Evolutionary conservation across 441 rosid species (phyloP), one percentile per base, ranked within the genome.

Genomic region (Populus tomentosa): DNA sequence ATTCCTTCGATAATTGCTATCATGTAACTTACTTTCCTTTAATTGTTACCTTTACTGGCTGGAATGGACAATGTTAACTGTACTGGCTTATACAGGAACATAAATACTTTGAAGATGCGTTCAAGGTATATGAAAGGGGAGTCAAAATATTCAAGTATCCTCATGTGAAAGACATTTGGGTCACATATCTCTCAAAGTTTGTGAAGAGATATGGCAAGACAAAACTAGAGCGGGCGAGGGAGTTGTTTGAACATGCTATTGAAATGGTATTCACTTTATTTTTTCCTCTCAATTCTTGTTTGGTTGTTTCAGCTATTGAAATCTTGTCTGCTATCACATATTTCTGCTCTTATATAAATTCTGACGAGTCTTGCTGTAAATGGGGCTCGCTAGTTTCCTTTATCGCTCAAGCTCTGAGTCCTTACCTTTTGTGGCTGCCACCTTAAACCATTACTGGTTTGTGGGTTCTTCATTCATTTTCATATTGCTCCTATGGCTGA

Each of bases 81-180:
- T 78, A 70, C 71, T 40, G 56, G 79, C 53, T 63, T 86, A 40
- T 85, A 72, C 85, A 91, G 97, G 97, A 91, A 76, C 88, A 92
- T 73, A 92, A 87, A 76, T 94, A 90, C 78, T 94, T 94, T 61
- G 98, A 95, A 87, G 98, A 96, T 87, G 98, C 99, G 76, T 96
- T 96, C 87, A 94, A 91, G 88, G 97, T 92, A 30, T 94, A 95
- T 79, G 98, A 95, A 87, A 89, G 97, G 82, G 98, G 99, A 75
- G 97, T 96, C 78, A 92, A 92, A 86, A 92, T 96, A 81, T 96
- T 94, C 78, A 91, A 92, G 83, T 91, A 96, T 78, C 98, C 99
- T 42, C 99, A 92, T 66, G 99, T 94, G 71, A 94, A 94, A 82
- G 97, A 92, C 83, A 86, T 92, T 50, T 95, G 99, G 99, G 92